These are phyloP conservation scores for Penicillium waksmanii DNA, from an alignment of 495 filamentous ascomycete species.

Conservation along the genomic window DNA sequence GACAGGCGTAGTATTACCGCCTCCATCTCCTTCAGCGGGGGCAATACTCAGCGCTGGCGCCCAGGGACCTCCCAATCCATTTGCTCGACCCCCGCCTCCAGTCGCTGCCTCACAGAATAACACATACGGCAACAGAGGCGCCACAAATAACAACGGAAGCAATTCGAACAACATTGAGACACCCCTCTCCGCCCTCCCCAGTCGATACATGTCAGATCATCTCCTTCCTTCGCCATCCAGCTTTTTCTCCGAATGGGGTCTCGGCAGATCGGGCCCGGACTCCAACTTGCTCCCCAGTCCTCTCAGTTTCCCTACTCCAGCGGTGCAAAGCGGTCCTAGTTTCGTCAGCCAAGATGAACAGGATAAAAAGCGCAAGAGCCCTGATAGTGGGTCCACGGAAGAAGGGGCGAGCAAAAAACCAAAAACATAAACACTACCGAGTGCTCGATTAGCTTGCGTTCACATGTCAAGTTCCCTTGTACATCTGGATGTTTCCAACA, in stretches of 20 bases:
- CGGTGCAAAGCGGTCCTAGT: constrained; percentile 69
- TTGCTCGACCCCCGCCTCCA: constrained; percentile 80
- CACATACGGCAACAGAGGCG: constrained; percentile 56
- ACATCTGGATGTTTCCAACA: neutral
- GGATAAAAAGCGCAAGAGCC: constrained; percentile 58
- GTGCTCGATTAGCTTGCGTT: neutral
- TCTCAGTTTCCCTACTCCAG: constrained; percentile 87
- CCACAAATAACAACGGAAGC: constrained; percentile 64
- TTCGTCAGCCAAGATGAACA: constrained; percentile 64
- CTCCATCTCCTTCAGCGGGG: constrained; percentile 87
- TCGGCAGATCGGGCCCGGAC: constrained; percentile 64
- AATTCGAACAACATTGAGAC: constrained; percentile 85
- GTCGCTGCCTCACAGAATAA: constrained; percentile 38
- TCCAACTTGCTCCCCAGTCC: constrained; percentile 88
- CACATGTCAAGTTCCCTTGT: neutral
- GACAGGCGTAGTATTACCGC: constrained; percentile 80
- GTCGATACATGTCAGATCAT: constrained; percentile 82
- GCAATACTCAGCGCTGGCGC: constrained; percentile 89
- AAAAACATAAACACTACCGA: constrained; percentile 39
- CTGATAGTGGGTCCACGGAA: constrained; percentile 46
- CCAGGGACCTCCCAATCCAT: constrained; percentile 91
- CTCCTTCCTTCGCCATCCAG: constrained; percentile 84
- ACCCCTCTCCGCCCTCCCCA: constrained; percentile 95
- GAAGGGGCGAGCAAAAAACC: constrained; percentile 51
- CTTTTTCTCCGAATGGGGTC: constrained; percentile 93